Evolutionary conservation across 352 stramenopile genomes (phyloP).

Genomic region (Phytophthora macrochlamydospora): DNA sequence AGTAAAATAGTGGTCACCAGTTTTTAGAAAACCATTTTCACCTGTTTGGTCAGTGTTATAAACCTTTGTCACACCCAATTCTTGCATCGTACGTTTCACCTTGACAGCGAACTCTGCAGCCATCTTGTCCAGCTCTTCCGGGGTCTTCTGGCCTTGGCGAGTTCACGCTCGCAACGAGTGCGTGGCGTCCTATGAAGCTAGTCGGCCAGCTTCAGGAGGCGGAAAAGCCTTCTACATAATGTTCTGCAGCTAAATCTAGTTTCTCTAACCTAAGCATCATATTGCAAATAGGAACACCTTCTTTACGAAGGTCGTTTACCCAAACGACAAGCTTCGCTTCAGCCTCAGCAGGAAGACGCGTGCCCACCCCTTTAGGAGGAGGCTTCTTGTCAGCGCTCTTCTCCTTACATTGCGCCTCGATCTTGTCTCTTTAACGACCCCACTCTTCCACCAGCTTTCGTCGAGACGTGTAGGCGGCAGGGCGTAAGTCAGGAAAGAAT

Average conservation of each 20-base stretch:
- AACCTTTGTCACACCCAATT: not conserved
- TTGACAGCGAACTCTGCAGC: not conserved
- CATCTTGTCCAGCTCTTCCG: not conserved
- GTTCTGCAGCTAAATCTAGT: not conserved
- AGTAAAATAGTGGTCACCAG: too few species aligned
- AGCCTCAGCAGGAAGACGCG: not conserved
- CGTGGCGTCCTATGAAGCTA: not conserved
- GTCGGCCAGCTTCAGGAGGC: not conserved
- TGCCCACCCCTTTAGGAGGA: not conserved
- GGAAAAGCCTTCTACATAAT: not conserved
- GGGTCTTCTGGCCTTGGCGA: conserved; percentile 4
- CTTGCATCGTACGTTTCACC: not conserved
- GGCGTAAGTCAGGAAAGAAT: not conserved
- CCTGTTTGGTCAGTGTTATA: conserved; percentile 17
- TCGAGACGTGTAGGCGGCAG: not conserved
- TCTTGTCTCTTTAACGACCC: not conserved
- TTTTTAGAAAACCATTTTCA: not conserved
- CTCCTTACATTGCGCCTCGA: not conserved
- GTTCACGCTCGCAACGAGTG: conserved; percentile 2
- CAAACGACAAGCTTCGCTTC: conserved; percentile 4
- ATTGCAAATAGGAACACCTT: conserved; percentile 7
- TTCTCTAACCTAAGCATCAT: not conserved
- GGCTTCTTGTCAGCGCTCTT: conserved; percentile 2
- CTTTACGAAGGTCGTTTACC: conserved; percentile 10
- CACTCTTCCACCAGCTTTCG: not conserved